A percentile compares a stretch with the other conserved stretches of the same genome.
Evolutionary conservation across 2,329 filamentous ascomycete species (phyloP).

Genomic region (Fusarium devonianum): DNA sequence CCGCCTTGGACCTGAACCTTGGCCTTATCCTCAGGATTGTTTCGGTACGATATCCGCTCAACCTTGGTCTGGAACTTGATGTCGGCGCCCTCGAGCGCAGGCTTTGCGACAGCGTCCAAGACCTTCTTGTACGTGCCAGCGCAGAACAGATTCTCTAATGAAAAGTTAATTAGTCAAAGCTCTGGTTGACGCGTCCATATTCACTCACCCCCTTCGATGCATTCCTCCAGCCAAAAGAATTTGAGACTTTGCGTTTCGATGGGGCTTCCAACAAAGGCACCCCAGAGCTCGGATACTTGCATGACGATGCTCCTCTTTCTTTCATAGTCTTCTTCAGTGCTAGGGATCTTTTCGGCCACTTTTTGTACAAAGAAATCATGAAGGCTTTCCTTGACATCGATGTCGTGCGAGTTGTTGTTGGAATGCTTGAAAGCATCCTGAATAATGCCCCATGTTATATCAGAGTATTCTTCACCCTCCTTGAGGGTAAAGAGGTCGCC

Average conservation of each 20-base stretch:
- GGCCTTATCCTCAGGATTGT: slow-evolving; percentile 45
- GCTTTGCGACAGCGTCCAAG: slow-evolving; percentile 63
- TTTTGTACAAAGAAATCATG: slow-evolving; percentile 61
- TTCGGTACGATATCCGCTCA: slow-evolving; percentile 50
- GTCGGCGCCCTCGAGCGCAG: slow-evolving; percentile 61
- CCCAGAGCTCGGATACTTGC: slow-evolving; percentile 71
- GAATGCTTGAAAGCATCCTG: slow-evolving; percentile 72
- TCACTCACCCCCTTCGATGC: slow-evolving; percentile 70
- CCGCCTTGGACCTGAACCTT: slow-evolving; percentile 56
- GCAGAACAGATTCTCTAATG: slow-evolving; percentile 65
- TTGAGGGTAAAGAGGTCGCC: slow-evolving; percentile 58
- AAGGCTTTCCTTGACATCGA: slow-evolving; percentile 56
- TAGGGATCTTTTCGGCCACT: slow-evolving; percentile 55
- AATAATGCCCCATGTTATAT: slow-evolving; percentile 72
- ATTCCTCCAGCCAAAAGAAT: slow-evolving; percentile 81
- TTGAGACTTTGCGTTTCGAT: slow-evolving; percentile 72
- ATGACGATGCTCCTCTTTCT: slow-evolving; percentile 54
- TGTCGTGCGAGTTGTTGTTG: slow-evolving; percentile 61
- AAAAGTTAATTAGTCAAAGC: slow-evolving; percentile 10
- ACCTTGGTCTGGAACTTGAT: slow-evolving; percentile 61
- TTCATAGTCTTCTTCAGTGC: slow-evolving; percentile 51
- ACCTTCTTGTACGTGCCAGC: slow-evolving; percentile 66
- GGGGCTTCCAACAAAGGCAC: slow-evolving; percentile 72
- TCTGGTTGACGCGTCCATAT: neutral
- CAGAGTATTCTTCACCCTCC: slow-evolving; percentile 57